Conservation (phyloP, 805 yeast species). For the Kuraishia borneana region DNA sequence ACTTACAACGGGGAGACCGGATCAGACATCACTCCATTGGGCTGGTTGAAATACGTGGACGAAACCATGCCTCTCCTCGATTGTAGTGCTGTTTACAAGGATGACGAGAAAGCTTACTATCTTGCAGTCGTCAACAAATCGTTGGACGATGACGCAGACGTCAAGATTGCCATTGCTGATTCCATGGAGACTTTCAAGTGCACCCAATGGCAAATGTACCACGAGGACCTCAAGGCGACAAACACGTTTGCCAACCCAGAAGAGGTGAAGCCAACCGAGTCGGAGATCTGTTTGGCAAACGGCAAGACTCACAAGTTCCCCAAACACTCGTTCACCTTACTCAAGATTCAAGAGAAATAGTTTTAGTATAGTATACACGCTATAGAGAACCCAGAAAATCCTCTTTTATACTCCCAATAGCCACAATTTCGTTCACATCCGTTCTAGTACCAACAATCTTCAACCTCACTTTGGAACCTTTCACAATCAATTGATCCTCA, state of each 20-base stretch:
- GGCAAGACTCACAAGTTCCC: slow-evolving; percentile 6
- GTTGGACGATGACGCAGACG: slow-evolving; percentile 11
- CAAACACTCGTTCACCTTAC: slow-evolving; percentile 13
- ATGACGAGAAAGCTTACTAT: slow-evolving; percentile 10
- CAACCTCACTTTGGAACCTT: slow-evolving; percentile 86
- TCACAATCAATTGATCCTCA: slow-evolving; percentile 89
- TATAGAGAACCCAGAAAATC: slow-evolving; percentile 85
- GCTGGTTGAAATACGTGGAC: slow-evolving; percentile 1
- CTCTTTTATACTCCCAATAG: slow-evolving; percentile 96
- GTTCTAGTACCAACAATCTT: slow-evolving; percentile 96
- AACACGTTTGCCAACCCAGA: slow-evolving; percentile 17
- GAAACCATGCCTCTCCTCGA: slow-evolving; percentile 15
- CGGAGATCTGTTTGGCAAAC: slow-evolving; percentile 18
- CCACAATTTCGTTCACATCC: slow-evolving; percentile 94
- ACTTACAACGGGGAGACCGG: slow-evolving; percentile 8
- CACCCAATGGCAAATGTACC: slow-evolving; percentile 13
- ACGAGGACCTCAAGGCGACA: slow-evolving; percentile 18
- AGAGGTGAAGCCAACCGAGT: slow-evolving; percentile 10
- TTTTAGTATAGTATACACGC: neutral
- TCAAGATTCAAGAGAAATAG: slow-evolving; percentile 3
- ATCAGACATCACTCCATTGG: slow-evolving; percentile 2
- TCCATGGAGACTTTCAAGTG: slow-evolving; percentile 6
- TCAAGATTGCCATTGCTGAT: slow-evolving; percentile 11
- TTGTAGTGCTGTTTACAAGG: slow-evolving; percentile 13
- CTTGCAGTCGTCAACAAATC: slow-evolving; percentile 19